phyloP scores from a whole-genome alignment of 805 yeast species.

The Zygoascus flipseniorum region DNA sequence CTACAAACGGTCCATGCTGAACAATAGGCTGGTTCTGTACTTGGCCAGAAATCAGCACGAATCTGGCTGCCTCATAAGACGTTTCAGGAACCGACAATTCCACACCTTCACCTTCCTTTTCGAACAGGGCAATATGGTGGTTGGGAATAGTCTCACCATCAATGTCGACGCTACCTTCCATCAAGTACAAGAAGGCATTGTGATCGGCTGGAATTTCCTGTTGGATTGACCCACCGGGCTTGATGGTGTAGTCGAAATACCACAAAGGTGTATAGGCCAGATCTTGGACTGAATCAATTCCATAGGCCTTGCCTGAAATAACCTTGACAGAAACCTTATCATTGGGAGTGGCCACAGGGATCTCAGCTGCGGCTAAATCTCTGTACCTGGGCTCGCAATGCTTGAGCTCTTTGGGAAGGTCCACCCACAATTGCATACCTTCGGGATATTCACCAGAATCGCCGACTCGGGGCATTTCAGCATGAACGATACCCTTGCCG shows the following conservation, averaged over 20 bases:
- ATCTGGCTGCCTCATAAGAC: slow-evolving; percentile 41
- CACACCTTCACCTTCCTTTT: slow-evolving; percentile 57
- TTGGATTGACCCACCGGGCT: slow-evolving; percentile 54
- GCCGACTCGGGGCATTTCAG: slow-evolving; percentile 67
- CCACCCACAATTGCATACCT: slow-evolving; percentile 86
- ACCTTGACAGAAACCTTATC: slow-evolving; percentile 62
- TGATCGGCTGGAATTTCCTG: slow-evolving; percentile 54
- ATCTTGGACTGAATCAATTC: slow-evolving; percentile 63
- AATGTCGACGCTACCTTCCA: slow-evolving; percentile 51
- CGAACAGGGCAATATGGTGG: slow-evolving; percentile 52
- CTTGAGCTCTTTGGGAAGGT: slow-evolving; percentile 57
- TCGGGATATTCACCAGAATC: slow-evolving; percentile 36
- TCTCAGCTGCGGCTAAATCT: slow-evolving; percentile 57
- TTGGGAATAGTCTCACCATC: slow-evolving; percentile 33
- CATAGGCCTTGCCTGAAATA: slow-evolving; percentile 68
- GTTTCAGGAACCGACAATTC: slow-evolving; percentile 43
- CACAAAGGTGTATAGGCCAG: slow-evolving; percentile 77
- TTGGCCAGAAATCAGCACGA: slow-evolving; percentile 71
- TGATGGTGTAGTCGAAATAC: slow-evolving; percentile 56
- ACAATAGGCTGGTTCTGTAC: slow-evolving; percentile 65
- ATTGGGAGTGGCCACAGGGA: slow-evolving; percentile 58
- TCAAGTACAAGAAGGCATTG: slow-evolving; percentile 62
- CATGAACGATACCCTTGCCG: slow-evolving; percentile 76
- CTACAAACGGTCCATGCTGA: slow-evolving; percentile 91
- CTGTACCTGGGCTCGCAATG: slow-evolving; percentile 65